A percentile compares a stretch with the other conserved stretches of the same genome.
phyloP scores from a whole-genome alignment of 1,139 yeast genomes.

The Kodamaea arcana region DNA sequence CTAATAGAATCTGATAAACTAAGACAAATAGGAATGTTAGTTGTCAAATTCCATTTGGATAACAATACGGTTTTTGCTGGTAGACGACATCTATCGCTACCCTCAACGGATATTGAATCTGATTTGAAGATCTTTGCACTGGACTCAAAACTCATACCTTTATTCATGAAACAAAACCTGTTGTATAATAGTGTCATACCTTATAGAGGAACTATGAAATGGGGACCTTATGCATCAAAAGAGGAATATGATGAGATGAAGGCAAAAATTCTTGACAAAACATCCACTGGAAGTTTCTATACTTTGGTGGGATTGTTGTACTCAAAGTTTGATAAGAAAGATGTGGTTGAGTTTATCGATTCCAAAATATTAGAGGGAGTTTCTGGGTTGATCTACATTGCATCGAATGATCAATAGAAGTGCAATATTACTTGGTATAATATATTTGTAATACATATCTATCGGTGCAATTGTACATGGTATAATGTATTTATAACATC shows the following conservation, averaged over 20 bases:
- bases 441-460: too few relatives aligned
- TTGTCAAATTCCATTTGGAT: conserved; percentile 18
- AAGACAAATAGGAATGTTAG: conserved; percentile 19
- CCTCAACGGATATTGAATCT: conserved; percentile 23
- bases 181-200: conserved; percentile 29
- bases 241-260: conserved; percentile 11
- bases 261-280: conserved; percentile 18
- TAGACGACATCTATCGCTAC: conserved; percentile 24
- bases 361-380: conserved; percentile 28
- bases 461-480: too few relatives aligned
- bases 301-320: conserved; percentile 36
- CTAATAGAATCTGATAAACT: conserved; percentile 13
- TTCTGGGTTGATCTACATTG: conserved; percentile 14
- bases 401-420: conserved; percentile 2
- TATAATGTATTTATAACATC: too few relatives aligned
- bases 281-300: conserved; percentile 36
- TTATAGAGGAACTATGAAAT: conserved; percentile 25
- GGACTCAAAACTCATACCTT: conserved; percentile 20
- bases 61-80: conserved; percentile 24
- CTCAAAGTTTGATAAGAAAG: conserved; percentile 25
- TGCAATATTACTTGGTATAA: background rate
- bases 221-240: conserved; percentile 13
- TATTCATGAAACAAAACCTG: conserved; percentile 31
- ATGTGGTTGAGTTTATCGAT: conserved; percentile 23
- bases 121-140: conserved; percentile 18